These are phyloP conservation scores for Peterozyma toletana DNA, from an alignment of 805 yeast genomes.

Conservation along the genomic window DNA sequence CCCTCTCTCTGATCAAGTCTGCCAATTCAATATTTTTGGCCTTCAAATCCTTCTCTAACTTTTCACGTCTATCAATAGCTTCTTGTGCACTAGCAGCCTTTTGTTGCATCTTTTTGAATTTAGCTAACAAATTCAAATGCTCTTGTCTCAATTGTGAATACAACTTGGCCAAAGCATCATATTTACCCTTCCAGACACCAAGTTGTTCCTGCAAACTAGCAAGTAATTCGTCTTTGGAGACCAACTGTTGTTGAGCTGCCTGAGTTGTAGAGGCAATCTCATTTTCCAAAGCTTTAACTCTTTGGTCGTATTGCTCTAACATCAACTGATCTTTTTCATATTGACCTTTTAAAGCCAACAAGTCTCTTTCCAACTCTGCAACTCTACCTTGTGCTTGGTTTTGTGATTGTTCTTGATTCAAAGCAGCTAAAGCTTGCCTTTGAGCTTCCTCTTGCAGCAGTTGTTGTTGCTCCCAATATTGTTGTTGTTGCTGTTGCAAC, in stretches of 20 bases:
- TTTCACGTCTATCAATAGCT: conserved; percentile 76
- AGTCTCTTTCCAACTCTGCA: conserved; percentile 75
- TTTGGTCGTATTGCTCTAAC: conserved; percentile 78
- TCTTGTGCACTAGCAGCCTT: conserved; percentile 88
- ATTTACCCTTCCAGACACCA: conserved; percentile 73
- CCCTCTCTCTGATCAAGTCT: conserved; percentile 83
- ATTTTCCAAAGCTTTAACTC: conserved; percentile 74
- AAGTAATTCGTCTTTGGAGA: conserved; percentile 70
- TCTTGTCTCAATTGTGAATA: conserved; percentile 91
- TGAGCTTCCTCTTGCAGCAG: conserved; percentile 61
- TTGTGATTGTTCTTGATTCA: conserved; percentile 58
- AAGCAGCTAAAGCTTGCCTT: conserved; percentile 63
- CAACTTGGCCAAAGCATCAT: conserved; percentile 81
- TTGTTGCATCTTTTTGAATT: conserved; percentile 75
- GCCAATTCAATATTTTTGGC: conserved; percentile 84
- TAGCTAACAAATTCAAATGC: conserved; percentile 70
- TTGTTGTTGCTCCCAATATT: conserved; percentile 70
- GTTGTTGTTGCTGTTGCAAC: conserved; percentile 63
- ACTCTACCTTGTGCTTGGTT: conserved; percentile 72
- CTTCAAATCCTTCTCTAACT: conserved; percentile 74
- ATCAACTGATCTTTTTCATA: conserved; percentile 80
- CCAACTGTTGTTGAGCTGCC: conserved; percentile 65
- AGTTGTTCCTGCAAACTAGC: conserved; percentile 67
- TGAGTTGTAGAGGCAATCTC: conserved; percentile 57
- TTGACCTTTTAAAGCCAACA: conserved; percentile 67